These are phyloP conservation scores for Trichoderma simmonsii DNA, from an alignment of 2,329 filamentous ascomycete species.

Conservation along the genomic window DNA sequence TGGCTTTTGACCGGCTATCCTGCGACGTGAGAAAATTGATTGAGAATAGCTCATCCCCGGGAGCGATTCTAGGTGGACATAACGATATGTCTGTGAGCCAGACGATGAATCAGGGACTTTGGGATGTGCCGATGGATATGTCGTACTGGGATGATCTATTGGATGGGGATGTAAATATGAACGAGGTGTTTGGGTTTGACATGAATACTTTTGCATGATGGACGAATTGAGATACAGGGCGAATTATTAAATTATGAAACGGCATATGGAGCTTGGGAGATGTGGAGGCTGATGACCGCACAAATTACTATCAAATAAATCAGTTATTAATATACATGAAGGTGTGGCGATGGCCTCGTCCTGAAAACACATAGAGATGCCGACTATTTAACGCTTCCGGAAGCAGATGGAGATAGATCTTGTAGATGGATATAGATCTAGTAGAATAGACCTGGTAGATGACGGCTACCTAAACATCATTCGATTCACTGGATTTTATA, in stretches of 20 bases:
- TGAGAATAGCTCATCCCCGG: neutral
- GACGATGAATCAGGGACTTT: neutral
- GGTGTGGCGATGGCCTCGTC: neutral
- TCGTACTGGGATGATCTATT: constrained; percentile 14
- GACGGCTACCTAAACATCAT: too few relatives aligned
- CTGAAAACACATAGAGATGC: neutral
- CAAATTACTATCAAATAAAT: neutral
- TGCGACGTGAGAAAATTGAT: constrained; percentile 9
- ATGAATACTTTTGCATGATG: neutral
- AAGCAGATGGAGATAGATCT: too few relatives aligned
- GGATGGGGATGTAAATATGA: constrained; percentile 14
- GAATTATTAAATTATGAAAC: neutral
- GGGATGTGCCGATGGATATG: constrained; percentile 16
- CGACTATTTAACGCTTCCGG: neutral
- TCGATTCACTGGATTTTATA: too few relatives aligned
- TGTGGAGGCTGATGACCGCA: neutral
- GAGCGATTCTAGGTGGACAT: neutral
- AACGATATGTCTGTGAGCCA: neutral
- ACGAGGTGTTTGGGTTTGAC: constrained; percentile 17
- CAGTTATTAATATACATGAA: neutral
- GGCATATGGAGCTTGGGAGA: neutral
- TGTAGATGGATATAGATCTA: too few relatives aligned
- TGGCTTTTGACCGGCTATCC: constrained; percentile 13
- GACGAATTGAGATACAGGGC: fast-evolving
- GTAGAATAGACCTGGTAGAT: too few relatives aligned